Evolutionary conservation across 2,329 filamentous ascomycete genomes (phyloP).

Genomic region (Dactylellina parvicollis): DNA sequence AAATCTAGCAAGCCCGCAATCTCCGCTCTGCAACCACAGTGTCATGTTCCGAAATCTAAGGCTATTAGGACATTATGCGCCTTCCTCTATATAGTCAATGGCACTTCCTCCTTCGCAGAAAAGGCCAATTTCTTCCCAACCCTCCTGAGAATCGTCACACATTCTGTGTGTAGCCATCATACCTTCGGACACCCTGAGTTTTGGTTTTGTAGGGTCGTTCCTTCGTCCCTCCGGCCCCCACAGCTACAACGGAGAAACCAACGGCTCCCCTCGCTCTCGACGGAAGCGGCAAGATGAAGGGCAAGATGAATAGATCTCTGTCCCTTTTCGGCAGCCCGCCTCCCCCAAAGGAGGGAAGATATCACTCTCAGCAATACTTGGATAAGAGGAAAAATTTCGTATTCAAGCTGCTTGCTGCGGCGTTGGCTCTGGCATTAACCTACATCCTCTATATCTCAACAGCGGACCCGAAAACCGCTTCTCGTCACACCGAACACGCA

Average conservation of each 20-base stretch:
- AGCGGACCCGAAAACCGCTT: constrained; percentile 39
- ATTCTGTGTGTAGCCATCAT: background rate
- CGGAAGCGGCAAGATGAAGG: constrained; percentile 38
- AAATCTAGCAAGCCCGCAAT: constrained; percentile 24
- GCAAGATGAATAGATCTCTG: constrained; percentile 49
- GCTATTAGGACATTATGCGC: constrained; percentile 15
- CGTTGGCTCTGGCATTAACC: constrained; percentile 28
- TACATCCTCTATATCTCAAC: constrained; percentile 47
- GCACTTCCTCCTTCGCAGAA: constrained; percentile 1
- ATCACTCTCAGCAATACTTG: constrained; percentile 49
- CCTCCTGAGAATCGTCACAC: background rate
- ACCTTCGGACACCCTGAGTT: constrained; percentile 2
- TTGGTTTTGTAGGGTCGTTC: constrained; percentile 4
- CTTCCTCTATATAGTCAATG: constrained; percentile 35
- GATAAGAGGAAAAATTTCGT: constrained; percentile 44
- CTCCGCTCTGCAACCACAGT: constrained; percentile 40
- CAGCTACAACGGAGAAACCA: background rate
- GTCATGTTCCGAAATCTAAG: constrained; percentile 33
- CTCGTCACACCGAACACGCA: constrained; percentile 40
- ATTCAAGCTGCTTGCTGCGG: constrained; percentile 39
- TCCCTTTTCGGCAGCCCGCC: constrained; percentile 47
- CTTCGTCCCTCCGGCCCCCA: background rate
- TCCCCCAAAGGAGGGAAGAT: constrained; percentile 48
- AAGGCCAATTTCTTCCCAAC: background rate
- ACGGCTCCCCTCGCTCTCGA: background rate